Conservation (phyloP, 83 land plant genomes). For the Picea abies region DNA sequence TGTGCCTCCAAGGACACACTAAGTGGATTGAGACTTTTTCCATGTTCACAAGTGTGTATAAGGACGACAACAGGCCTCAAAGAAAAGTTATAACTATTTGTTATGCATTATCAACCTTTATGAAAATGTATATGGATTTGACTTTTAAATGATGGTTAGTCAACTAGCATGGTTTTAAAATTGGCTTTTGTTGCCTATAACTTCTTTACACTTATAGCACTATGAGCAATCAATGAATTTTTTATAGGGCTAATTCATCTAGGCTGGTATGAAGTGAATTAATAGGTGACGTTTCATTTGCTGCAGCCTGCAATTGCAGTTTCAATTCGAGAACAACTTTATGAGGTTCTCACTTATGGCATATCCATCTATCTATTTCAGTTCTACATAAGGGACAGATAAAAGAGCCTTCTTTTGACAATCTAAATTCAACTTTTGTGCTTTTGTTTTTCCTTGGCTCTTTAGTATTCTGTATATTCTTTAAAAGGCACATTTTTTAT, state of each 20-base stretch:
- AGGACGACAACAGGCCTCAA: no score
- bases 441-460: not conserved
- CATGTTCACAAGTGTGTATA: no score
- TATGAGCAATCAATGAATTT: not conserved
- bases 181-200: not conserved
- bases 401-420: not conserved
- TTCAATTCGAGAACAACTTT: constrained; percentile 93
- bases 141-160: no score
- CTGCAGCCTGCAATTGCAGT: constrained; percentile 91
- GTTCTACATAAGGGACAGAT: not conserved
- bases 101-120: no score
- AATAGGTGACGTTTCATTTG: not conserved
- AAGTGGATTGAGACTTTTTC: no score
- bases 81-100: no score
- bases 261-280: not conserved
- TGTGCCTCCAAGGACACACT: no score
- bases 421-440: not conserved
- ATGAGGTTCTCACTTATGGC: constrained; percentile 55
- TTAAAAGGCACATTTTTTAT: no score
- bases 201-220: not conserved
- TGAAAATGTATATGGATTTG: no score
- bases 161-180: not conserved
- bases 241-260: not conserved
- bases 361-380: not conserved
- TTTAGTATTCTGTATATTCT: not conserved